Evolutionary conservation across 495 filamentous ascomycete genomes (phyloP), one percentile per base, ranked within the genome.

Genomic region (Platismatia glauca): DNA sequence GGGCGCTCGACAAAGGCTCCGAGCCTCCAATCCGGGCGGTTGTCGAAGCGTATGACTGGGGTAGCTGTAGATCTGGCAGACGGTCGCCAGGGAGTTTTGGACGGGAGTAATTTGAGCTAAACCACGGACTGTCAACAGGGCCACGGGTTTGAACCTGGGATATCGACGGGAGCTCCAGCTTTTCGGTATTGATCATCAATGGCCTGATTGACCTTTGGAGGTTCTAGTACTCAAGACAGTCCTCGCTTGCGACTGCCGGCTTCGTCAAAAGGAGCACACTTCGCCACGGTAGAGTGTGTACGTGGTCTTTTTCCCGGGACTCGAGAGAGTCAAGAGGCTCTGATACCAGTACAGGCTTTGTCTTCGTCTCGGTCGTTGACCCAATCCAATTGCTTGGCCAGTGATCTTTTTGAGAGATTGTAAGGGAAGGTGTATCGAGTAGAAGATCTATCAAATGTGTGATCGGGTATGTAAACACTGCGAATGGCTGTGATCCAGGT

Each of bases 151-250:
- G 89, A 82, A 90, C 84, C 82, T 91, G 89, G 73, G 90, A 87
- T 71, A 93, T 87, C 81, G 90, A 88, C 76, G 92, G 90, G 78
- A 94, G 87, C 91, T 95, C 92, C 92, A 97, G 92, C 82, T 95
- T 97, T 89, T 83, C 91, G 91, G 86, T 90, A 78, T 83, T 82
- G 72, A 72, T 64, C 67, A 71, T 67, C 61, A 73, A 73, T 63
- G 69, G 73, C 69, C 76, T 71, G 69, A 75, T 68, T 69, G 70
- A 66, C 58, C 63, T 59, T 60, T 58, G 59, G 55, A 64, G 59
- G 66, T 55, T 58, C 67, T 59, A 48, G 60, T 53, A 29, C 50
- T 53, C 50, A 33, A 53, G 50, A 33, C 6, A 53, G 15, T 53
- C 29, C 20, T 6, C 16, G 29, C 50, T 53, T 53, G 50, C 29